A percentile compares a stretch with the other conserved stretches of the same genome.
These are phyloP conservation scores for Ascosphaera aggregata DNA, from an alignment of 2,329 filamentous ascomycete genomes.

Conservation along the genomic window DNA sequence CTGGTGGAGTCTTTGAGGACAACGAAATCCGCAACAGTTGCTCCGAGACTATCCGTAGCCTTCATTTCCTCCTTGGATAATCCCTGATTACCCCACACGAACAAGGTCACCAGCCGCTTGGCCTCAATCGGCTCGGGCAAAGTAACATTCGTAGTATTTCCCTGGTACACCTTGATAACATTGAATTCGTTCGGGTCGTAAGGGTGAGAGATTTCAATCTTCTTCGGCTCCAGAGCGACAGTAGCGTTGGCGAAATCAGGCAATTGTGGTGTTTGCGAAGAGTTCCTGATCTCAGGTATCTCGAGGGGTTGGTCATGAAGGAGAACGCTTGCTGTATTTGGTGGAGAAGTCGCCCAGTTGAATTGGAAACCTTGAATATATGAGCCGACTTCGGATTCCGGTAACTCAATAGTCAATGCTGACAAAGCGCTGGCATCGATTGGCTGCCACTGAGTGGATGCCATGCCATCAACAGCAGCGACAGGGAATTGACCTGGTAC, in stretches of 20 bases:
- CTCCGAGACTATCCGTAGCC: conserved; percentile 18
- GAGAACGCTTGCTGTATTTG: conserved; percentile 27
- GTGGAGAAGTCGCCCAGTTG: conserved; percentile 36
- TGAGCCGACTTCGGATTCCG: conserved; percentile 12
- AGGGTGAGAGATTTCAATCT: conserved; percentile 16
- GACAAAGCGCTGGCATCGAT: conserved; percentile 24
- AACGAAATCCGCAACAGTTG: conserved; percentile 26
- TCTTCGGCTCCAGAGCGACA: conserved; percentile 8
- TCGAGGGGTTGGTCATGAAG: conserved; percentile 27
- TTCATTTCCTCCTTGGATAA: conserved; percentile 10
- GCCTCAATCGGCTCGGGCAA: conserved; percentile 13
- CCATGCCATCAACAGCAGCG: conserved; percentile 40
- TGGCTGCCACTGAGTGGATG: conserved; percentile 45
- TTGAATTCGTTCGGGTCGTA: conserved; percentile 15
- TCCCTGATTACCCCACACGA: conserved; percentile 21
- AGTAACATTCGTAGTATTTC: conserved; percentile 21
- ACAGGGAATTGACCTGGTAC: conserved; percentile 46
- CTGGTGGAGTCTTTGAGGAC: too few species aligned
- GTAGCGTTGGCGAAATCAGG: conserved; percentile 6
- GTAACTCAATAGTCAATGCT: conserved; percentile 33
- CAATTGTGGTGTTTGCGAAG: conserved; percentile 3
- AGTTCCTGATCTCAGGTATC: conserved; percentile 6
- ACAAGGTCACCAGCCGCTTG: conserved; percentile 19
- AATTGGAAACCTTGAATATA: conserved; percentile 26
- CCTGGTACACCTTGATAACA: conserved; percentile 14